Percentiles rank a stretch among this genome's conserved stretches.
These are phyloP conservation scores for Aethionema arabicum DNA, from an alignment of 345 rosid species.

Conservation along the genomic window DNA sequence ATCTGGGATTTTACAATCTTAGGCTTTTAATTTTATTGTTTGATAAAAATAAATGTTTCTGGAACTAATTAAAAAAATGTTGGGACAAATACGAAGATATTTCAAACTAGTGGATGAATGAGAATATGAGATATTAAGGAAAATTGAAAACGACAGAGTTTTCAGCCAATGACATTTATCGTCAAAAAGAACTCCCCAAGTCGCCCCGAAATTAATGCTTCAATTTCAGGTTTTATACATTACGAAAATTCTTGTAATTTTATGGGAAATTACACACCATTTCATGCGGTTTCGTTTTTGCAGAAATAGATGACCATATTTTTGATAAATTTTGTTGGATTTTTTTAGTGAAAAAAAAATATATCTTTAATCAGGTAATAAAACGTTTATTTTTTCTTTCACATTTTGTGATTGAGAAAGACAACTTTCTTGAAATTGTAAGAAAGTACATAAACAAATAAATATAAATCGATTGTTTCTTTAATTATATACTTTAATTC, in stretches of 20 bases:
- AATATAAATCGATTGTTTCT: no score
- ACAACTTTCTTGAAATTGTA: no score
- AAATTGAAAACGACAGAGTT: conserved; percentile 27
- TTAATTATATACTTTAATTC: no score
- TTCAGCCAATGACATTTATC: conserved; percentile 12
- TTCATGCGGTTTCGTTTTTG: background rate
- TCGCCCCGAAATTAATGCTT: conserved; percentile 7
- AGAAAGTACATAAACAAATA: no score
- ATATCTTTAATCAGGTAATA: no score
- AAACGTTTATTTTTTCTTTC: no score
- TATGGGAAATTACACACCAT: no score
- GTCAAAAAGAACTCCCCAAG: conserved; percentile 1
- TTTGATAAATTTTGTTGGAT: no score
- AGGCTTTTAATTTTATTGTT: background rate
- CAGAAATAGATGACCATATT: background rate
- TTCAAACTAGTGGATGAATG: conserved; percentile 38
- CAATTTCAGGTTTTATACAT: no score
- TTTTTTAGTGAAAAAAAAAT: background rate
- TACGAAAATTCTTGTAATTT: no score
- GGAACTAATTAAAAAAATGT: conserved; percentile 16
- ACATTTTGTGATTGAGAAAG: no score
- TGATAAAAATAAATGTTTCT: background rate
- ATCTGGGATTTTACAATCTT: background rate
- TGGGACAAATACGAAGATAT: conserved; percentile 36
- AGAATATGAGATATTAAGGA: conserved; percentile 36